phyloP scores from a whole-genome alignment of 768 basidiomycete species.

The Suillus bovinus region DNA sequence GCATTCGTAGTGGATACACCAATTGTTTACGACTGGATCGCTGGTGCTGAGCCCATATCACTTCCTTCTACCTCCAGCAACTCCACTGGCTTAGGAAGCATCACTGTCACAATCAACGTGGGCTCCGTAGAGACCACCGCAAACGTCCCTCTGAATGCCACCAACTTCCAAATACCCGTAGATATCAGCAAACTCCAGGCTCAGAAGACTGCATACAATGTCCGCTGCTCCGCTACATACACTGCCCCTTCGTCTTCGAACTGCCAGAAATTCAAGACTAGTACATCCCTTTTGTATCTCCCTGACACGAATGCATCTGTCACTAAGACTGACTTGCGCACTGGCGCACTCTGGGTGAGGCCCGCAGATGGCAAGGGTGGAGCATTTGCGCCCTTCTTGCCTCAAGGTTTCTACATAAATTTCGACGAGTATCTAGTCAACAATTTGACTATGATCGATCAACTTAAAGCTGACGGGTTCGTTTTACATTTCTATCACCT shows the following conservation, averaged over 20 bases:
- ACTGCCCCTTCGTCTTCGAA: conserved; percentile 9
- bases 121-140: conserved; percentile 23
- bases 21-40: conserved; percentile 36
- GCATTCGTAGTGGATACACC: conserved; percentile 40
- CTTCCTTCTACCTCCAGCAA: conserved; percentile 12
- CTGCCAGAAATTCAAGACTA: conserved; percentile 30
- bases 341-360: conserved; percentile 44
- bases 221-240: conserved; percentile 38
- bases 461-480: conserved; percentile 59
- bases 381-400: conserved; percentile 46
- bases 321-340: conserved; percentile 49
- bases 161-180: conserved; percentile 35
- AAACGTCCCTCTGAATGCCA: conserved; percentile 40
- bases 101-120: conserved; percentile 35
- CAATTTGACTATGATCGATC: conserved; percentile 53
- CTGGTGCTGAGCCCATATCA: conserved; percentile 34
- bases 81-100: conserved; percentile 9
- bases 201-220: conserved; percentile 29
- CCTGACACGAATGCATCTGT: conserved; percentile 38
- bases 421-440: conserved; percentile 54
- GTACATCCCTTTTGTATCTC: conserved; percentile 41
- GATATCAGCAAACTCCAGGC: conserved; percentile 31
- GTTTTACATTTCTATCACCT: not conserved
- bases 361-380: conserved; percentile 25
- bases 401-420: conserved; percentile 73